Percentiles rank a stretch among this genome's conserved stretches.
Conservation (phyloP, 2,329 filamentous ascomycete species). For the Teratosphaeria destructans region DNA sequence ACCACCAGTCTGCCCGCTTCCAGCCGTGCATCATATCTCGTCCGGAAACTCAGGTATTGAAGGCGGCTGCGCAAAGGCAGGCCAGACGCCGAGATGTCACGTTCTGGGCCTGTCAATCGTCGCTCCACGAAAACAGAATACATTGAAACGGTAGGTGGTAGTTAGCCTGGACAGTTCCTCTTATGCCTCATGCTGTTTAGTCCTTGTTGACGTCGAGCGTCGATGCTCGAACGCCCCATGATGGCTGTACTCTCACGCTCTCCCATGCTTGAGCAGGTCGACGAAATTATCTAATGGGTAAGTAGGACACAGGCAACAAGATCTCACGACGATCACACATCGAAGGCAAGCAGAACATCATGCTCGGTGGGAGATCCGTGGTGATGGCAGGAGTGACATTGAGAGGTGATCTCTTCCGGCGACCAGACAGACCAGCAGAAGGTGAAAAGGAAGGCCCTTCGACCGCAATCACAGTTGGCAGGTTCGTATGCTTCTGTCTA, state of each 20-base stretch:
- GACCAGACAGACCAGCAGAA: conserved; percentile 17
- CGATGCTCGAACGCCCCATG: neutral
- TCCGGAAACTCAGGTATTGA: neutral
- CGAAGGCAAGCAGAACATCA: conserved; percentile 94
- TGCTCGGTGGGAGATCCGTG: conserved; percentile 85
- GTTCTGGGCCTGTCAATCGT: conserved; percentile 27
- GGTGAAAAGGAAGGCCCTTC: conserved; percentile 18
- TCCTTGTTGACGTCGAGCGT: neutral
- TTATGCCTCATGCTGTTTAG: neutral
- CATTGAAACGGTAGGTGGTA: conserved; percentile 72
- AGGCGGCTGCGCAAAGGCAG: neutral
- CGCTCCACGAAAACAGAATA: conserved; percentile 81
- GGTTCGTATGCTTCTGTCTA: conserved; percentile 7
- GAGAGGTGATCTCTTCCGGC: conserved; percentile 68
- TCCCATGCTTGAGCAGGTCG: conserved; percentile 86
- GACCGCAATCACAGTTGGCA: conserved; percentile 69
- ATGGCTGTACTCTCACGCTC: conserved; percentile 34
- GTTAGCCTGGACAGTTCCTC: neutral
- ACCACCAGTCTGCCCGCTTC: too few species aligned
- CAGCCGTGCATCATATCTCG: neutral
- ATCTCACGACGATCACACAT: conserved; percentile 86
- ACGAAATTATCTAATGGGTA: conserved; percentile 56
- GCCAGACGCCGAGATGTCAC: conserved; percentile 25
- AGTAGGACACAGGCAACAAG: conserved; percentile 93
- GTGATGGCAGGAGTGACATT: conserved; percentile 94